These are phyloP conservation scores for Erythrobasidium yunnanense DNA, from an alignment of 768 basidiomycete genomes.

Conservation along the genomic window DNA sequence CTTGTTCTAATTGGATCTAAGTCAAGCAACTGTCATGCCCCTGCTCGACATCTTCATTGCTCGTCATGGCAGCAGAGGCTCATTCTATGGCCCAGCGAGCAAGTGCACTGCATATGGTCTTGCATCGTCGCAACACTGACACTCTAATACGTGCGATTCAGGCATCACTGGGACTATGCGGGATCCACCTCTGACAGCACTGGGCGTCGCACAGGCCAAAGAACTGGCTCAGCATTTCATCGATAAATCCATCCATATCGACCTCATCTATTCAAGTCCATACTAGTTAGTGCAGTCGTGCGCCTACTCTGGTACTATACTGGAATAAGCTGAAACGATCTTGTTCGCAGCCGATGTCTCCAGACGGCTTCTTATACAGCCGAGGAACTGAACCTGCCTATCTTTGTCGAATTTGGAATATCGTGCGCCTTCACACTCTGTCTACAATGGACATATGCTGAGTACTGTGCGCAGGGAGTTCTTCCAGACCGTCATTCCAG, in stretches of 20 bases:
- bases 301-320: background rate
- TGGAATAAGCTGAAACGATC: too few species aligned
- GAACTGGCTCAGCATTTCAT: constrained; percentile 9
- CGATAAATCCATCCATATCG: background rate
- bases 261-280: constrained; percentile 13
- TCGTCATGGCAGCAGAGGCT: constrained; percentile 9
- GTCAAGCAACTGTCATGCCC: too few species aligned
- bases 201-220: constrained; percentile 11
- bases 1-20: too few species aligned
- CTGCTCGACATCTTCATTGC: constrained; percentile 26
- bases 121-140: background rate
- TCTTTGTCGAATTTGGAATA: constrained; percentile 23
- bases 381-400: constrained; percentile 6
- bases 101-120: background rate
- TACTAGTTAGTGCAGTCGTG: background rate
- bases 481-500: constrained; percentile 12
- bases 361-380: constrained; percentile 19
- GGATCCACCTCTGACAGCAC: constrained; percentile 21
- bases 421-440: constrained; percentile 13
- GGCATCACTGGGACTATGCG: constrained; percentile 4
- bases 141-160: background rate
- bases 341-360: constrained; percentile 20
- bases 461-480: constrained; percentile 2
- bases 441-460: background rate
- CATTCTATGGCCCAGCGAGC: background rate